Evolutionary conservation across 805 yeast genomes (phyloP).

Genomic region (Pichia manshurica): DNA sequence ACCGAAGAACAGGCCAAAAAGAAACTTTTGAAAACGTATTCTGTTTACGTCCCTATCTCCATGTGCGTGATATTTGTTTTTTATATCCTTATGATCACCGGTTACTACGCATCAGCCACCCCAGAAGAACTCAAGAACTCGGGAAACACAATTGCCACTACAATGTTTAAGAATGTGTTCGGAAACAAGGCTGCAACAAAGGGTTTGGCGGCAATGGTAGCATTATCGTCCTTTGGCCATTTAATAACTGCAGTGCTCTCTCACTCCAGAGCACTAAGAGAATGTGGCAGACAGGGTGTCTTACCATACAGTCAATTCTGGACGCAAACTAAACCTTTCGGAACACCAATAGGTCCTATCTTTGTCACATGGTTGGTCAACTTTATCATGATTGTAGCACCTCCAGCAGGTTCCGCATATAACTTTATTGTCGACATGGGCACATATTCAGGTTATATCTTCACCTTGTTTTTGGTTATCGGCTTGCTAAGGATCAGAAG

Average conservation of each 20-base stretch:
- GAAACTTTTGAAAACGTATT: constrained; percentile 44
- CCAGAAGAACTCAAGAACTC: constrained; percentile 51
- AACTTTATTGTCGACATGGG: constrained; percentile 74
- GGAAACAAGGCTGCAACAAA: constrained; percentile 51
- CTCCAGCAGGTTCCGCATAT: constrained; percentile 86
- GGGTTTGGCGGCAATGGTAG: constrained; percentile 76
- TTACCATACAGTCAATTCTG: constrained; percentile 69
- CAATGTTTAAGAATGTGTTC: constrained; percentile 67
- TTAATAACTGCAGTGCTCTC: constrained; percentile 75
- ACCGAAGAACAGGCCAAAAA: constrained; percentile 43
- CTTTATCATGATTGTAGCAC: constrained; percentile 66
- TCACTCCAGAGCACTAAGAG: constrained; percentile 77
- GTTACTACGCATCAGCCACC: constrained; percentile 73
- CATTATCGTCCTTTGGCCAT: constrained; percentile 76
- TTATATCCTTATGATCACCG: constrained; percentile 71
- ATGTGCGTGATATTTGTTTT: constrained; percentile 53
- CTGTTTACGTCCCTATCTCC: constrained; percentile 70
- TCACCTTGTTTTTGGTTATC: constrained; percentile 57
- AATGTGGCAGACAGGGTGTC: constrained; percentile 75
- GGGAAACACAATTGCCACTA: constrained; percentile 69
- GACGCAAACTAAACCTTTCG: constrained; percentile 67
- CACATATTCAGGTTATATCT: constrained; percentile 75
- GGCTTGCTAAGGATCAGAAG: constrained; percentile 48
- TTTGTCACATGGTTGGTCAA: constrained; percentile 75
- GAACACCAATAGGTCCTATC: constrained; percentile 67